phyloP scores from a whole-genome alignment of 768 basidiomycete species.

The Omphalotus guepiniiformis region DNA sequence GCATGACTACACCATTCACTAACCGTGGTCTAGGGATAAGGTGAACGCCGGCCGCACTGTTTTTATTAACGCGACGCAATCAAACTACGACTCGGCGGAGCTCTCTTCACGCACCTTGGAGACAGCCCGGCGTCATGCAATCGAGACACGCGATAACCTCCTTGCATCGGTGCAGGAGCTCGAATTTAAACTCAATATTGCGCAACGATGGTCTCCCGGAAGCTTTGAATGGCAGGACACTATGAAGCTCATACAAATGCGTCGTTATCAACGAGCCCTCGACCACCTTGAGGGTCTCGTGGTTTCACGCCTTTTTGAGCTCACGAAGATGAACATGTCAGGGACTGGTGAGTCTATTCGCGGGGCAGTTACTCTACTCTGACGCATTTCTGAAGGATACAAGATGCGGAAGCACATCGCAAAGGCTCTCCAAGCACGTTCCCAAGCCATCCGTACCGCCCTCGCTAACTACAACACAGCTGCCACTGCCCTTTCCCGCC shows the following conservation, averaged over 20 bases:
- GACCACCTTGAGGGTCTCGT: conserved; percentile 8
- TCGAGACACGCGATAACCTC: conserved; percentile 9
- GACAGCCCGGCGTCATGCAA: conserved; percentile 3
- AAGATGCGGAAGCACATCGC: conserved; percentile 18
- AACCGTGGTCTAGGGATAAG: no score
- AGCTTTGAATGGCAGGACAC: conserved; percentile 2
- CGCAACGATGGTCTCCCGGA: conserved; percentile 6
- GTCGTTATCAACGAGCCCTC: conserved; percentile 9
- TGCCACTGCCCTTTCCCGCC: conserved; percentile 10
- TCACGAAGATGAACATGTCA: conserved; percentile 13
- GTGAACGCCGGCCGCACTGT: no score
- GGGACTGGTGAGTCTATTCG: conserved; percentile 12
- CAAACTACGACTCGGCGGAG: no score
- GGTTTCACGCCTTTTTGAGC: conserved; percentile 11
- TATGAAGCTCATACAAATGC: not conserved
- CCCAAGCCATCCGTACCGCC: conserved; percentile 16
- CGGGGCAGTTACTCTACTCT: not conserved
- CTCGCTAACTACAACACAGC: conserved; percentile 16
- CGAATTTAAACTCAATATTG: conserved; percentile 5
- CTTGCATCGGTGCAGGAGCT: conserved; percentile 6
- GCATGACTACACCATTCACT: not conserved
- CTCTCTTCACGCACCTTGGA: no score
- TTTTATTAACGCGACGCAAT: no score
- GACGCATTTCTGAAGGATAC: conserved; percentile 10
- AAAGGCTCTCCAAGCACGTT: conserved; percentile 16